These are phyloP conservation scores for Tolypocladium paradoxum DNA, from an alignment of 2,329 filamentous ascomycete species.

Conservation along the genomic window DNA sequence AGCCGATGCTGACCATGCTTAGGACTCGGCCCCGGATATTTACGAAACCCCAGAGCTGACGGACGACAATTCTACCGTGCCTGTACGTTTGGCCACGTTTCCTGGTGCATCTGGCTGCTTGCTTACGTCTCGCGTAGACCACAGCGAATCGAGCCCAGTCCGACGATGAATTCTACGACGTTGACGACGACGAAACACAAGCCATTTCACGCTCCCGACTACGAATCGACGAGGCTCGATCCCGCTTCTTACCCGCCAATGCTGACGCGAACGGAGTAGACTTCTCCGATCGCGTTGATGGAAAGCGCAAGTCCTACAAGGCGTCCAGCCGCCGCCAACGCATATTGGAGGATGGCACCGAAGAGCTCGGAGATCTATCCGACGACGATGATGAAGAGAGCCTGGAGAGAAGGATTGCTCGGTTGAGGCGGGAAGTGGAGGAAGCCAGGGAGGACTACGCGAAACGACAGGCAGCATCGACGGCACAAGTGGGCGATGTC, in stretches of 20 bases:
- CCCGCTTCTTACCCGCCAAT: conserved; percentile 62
- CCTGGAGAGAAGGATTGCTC: conserved; percentile 66
- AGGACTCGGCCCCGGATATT: conserved; percentile 89
- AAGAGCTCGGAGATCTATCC: conserved; percentile 63
- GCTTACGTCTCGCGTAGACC: conserved; percentile 29
- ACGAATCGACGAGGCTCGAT: conserved; percentile 68
- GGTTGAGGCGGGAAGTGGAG: conserved; percentile 72
- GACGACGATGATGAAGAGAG: conserved; percentile 69
- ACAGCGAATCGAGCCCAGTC: conserved; percentile 45
- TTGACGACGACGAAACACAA: conserved; percentile 51
- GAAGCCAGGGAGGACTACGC: conserved; percentile 56
- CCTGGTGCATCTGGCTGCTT: background rate
- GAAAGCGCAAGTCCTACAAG: conserved; percentile 75
- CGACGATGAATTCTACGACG: conserved; percentile 52
- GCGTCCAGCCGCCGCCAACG: conserved; percentile 58
- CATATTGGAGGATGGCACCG: conserved; percentile 50
- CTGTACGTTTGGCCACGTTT: conserved; percentile 39
- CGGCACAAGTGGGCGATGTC: conserved; percentile 39
- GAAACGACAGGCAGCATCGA: conserved; percentile 37
- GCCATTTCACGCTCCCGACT: conserved; percentile 69
- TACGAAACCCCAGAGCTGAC: conserved; percentile 93
- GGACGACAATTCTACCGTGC: conserved; percentile 78
- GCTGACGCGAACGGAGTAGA: conserved; percentile 72
- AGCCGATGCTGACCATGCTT: conserved; percentile 11
- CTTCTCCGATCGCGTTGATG: conserved; percentile 79